A percentile compares a stretch with the other conserved stretches of the same genome.
Evolutionary conservation across 306 rosid species (phyloP).

Genomic region (Fragaria vesca): DNA sequence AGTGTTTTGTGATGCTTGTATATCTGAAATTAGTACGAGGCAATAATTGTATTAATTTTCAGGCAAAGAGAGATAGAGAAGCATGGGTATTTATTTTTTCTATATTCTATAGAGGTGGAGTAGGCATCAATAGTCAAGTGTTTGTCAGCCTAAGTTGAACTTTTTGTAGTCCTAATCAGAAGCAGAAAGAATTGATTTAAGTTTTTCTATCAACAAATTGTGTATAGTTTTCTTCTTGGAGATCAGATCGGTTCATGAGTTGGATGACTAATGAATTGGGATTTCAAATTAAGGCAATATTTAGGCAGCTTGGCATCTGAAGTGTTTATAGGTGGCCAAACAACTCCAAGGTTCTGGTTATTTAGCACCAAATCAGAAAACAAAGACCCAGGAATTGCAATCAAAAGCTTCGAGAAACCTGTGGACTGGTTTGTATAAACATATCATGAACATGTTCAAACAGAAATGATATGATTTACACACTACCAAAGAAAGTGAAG

Average conservation of each 20-base stretch:
- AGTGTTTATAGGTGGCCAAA: background rate
- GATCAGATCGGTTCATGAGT: background rate
- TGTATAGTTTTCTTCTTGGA: background rate
- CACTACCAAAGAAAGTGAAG: background rate
- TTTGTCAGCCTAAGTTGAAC: background rate
- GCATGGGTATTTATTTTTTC: too few species aligned
- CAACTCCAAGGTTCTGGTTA: background rate
- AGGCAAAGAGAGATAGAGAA: background rate
- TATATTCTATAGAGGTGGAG: too few species aligned
- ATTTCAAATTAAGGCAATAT: background rate
- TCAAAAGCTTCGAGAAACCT: background rate
- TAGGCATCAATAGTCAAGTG: background rate
- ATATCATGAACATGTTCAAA: background rate
- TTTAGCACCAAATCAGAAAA: background rate
- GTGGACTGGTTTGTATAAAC: background rate
- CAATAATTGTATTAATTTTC: background rate
- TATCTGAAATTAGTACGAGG: background rate
- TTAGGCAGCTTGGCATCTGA: background rate
- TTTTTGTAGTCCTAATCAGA: background rate
- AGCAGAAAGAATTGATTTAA: background rate
- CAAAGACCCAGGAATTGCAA: background rate
- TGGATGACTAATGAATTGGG: background rate
- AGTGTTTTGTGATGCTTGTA: background rate
- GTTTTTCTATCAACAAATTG: too few species aligned
- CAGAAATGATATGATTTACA: background rate